phyloP scores from a whole-genome alignment of 192 early-diverging fungal species.

The Funneliformis geosporum region DNA sequence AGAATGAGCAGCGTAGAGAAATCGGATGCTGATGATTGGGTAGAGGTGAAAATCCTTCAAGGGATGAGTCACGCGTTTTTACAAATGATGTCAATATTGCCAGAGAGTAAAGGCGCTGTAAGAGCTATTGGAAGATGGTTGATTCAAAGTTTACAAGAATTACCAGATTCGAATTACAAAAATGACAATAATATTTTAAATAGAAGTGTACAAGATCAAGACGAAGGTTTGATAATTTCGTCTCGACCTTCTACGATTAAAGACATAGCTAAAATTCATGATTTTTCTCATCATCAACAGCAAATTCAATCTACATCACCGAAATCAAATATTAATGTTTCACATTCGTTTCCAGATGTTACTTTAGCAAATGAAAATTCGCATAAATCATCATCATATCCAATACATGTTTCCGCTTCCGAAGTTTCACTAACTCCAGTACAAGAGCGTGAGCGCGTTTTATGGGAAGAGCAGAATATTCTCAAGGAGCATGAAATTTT shows the following conservation, averaged over 20 bases:
- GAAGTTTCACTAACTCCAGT: neutral
- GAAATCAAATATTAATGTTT: neutral
- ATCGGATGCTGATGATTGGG: slow-evolving; percentile 46
- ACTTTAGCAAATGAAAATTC: neutral
- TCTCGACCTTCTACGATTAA: neutral
- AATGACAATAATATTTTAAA: too few species aligned
- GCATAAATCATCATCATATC: neutral
- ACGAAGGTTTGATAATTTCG: neutral
- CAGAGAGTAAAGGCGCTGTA: slow-evolving; percentile 62
- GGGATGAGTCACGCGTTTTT: slow-evolving; percentile 68
- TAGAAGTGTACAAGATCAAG: neutral
- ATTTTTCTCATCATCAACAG: neutral
- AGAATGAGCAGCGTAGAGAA: slow-evolving; percentile 36
- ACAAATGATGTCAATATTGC: slow-evolving; percentile 72
- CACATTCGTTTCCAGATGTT: slow-evolving; percentile 12
- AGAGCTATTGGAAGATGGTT: slow-evolving; percentile 41
- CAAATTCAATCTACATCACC: neutral
- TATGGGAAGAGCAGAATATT: slow-evolving; percentile 27
- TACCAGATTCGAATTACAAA: neutral
- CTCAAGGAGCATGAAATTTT: slow-evolving; percentile 18
- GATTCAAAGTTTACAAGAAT: neutral
- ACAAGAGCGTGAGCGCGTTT: slow-evolving; percentile 13
- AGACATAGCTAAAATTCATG: neutral
- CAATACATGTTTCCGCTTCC: neutral
- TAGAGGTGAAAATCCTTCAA: slow-evolving; percentile 71